Evolutionary conservation across 2,329 filamentous ascomycete species (phyloP), one percentile per base, ranked within the genome.

Genomic region (Cladosporium sp.): DNA sequence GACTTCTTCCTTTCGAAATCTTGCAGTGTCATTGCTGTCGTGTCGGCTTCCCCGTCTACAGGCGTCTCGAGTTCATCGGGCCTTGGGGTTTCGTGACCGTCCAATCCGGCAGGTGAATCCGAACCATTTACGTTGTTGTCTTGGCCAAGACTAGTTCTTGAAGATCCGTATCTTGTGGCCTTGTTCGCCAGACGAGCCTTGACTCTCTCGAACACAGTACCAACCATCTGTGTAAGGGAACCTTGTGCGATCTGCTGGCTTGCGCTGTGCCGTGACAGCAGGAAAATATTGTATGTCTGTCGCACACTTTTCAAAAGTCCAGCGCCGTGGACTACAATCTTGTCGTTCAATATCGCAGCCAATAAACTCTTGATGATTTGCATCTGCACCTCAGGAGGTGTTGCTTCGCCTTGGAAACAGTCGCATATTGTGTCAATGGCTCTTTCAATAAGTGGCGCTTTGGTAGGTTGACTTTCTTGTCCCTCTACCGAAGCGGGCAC

Each of bases 371-470:
- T 97, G 73, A 99, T 91, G 67, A 99, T 99, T 76, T 99, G 94
- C 67, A 97, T 84, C 75, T 99, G 94, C 50, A 97, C 88, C 73
- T 97, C 93, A 55, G 88, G 84, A 3, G 91, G 87, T 0, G 95
- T 99, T 1, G 90, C 90, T 77, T 99, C 94, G 71, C 94, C 93
- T 72, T 97, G 92, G 72, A 99, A 99, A 74, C 94, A 99, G 72
- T 97, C 93, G 80, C 94, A 99, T 80, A 99, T 99, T 37, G 94
- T 96, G 76, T 99, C 95, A 70, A 99, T 99, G 60, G 95, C 94
- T 64, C 93, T 85, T 76, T 99, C 95, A 71, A 99, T 99, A 65
- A 99, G 81, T 15, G 93, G 92, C 3, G 88, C 80, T 43, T 62
- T 62, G 28, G 64, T 63, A 37, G 56, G 60, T 34, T 65, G 61